A percentile compares a stretch with the other conserved stretches of the same genome.
Conservation (phyloP, 2,329 filamentous ascomycete species). For the Talaromyces sp. region DNA sequence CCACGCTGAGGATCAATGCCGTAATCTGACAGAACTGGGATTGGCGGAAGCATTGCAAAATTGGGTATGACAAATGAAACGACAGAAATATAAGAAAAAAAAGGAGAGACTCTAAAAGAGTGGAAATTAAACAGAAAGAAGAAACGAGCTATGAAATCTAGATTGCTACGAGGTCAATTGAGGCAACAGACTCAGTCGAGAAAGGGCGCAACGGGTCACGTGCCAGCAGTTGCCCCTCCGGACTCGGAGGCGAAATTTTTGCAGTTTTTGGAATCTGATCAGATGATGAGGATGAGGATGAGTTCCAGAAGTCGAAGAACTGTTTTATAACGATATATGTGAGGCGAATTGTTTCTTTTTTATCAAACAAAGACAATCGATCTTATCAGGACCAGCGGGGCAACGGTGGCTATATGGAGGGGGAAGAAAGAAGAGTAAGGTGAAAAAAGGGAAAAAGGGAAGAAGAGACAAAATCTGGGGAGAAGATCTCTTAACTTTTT, state of each 20-base stretch:
- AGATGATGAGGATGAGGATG: background rate
- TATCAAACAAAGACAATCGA: background rate
- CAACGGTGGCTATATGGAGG: background rate
- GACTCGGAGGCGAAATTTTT: slow-evolving; percentile 10
- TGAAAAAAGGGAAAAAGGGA: background rate
- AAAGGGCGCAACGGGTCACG: slow-evolving; percentile 12
- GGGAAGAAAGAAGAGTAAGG: background rate
- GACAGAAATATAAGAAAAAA: background rate
- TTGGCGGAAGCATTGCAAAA: slow-evolving; percentile 40
- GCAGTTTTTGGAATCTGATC: background rate
- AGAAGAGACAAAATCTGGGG: background rate
- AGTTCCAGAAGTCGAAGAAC: background rate
- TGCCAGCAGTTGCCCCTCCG: slow-evolving; percentile 11
- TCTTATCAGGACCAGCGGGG: background rate
- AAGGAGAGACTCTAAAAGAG: background rate
- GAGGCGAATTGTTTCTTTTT: background rate
- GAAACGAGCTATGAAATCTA: too few species aligned
- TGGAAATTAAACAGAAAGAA: too few species aligned
- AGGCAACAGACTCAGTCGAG: background rate
- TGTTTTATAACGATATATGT: background rate
- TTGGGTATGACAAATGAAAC: background rate
- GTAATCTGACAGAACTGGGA: slow-evolving; percentile 63
- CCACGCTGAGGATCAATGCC: slow-evolving; percentile 62
- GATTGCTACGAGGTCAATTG: background rate
- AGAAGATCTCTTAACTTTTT: background rate